Conservation (phyloP, 352 stramenopile species). For the Phytophthora multivora region DNA sequence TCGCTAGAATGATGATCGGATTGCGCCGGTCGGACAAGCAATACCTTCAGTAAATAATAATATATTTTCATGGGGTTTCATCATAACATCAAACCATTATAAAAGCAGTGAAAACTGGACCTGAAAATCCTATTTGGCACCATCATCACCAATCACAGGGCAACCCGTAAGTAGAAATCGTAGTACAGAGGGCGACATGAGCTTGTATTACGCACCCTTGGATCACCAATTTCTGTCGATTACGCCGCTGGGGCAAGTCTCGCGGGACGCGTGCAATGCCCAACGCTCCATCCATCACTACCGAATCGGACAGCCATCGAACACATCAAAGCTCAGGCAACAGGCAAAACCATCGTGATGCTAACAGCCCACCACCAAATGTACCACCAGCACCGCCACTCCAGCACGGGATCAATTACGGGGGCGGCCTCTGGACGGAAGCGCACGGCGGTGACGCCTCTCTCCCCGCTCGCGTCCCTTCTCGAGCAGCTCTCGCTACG, state of each 20-base stretch:
- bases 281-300: not conserved
- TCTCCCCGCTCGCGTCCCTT: constrained; percentile 2
- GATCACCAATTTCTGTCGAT: not conserved
- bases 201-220: not conserved
- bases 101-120: not conserved
- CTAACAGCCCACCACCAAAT: constrained; percentile 1
- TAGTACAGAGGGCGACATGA: not conserved
- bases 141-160: not conserved
- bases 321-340: not conserved
- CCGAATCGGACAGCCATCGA: not conserved
- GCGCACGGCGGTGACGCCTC: not conserved
- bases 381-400: constrained; percentile 2
- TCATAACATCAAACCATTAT: not conserved
- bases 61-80: not conserved
- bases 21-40: not conserved
- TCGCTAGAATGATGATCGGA: constrained; percentile 2
- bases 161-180: not conserved
- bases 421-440: not conserved
- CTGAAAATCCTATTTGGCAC: not conserved
- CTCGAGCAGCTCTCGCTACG: constrained; percentile 26
- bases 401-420: not conserved
- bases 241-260: not conserved
- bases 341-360: not conserved
- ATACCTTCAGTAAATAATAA: not conserved
- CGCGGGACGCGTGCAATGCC: not conserved